Conservation (phyloP, 2,329 filamentous ascomycete species). For the Aspergillus sp. region DNA sequence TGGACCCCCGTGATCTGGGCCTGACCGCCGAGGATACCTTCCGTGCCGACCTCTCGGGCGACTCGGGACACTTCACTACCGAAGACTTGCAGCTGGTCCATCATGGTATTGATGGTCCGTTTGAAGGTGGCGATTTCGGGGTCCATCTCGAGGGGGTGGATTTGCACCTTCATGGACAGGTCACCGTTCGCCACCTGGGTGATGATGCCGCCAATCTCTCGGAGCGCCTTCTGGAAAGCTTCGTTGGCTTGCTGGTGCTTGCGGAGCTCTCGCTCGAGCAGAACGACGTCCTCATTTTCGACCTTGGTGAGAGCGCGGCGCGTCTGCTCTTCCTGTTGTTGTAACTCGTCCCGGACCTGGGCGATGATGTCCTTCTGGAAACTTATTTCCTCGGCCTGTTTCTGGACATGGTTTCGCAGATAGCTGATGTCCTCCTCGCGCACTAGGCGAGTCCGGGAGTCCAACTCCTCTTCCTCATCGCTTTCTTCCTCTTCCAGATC, state of each 20-base stretch:
- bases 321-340: slow-evolving; percentile 81
- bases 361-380: slow-evolving; percentile 83
- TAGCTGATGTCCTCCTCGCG: slow-evolving; percentile 81
- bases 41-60: slow-evolving; percentile 92
- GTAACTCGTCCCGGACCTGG: slow-evolving; percentile 79
- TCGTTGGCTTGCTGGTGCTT: slow-evolving; percentile 98
- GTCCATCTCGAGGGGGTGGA: slow-evolving; percentile 95
- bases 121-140: slow-evolving; percentile 98
- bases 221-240: slow-evolving; percentile 94
- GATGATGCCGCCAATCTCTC: slow-evolving; percentile 96
- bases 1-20: slow-evolving; percentile 91
- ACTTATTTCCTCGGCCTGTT: slow-evolving; percentile 88
- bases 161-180: slow-evolving; percentile 92
- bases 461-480: slow-evolving; percentile 51
- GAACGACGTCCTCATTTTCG: slow-evolving; percentile 82
- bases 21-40: slow-evolving; percentile 90
- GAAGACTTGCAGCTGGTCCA: slow-evolving; percentile 95
- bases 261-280: slow-evolving; percentile 87
- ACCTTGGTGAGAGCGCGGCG: slow-evolving; percentile 78
- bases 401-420: slow-evolving; percentile 85
- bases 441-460: slow-evolving; percentile 51
- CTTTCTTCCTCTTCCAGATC: slow-evolving; percentile 35
- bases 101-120: slow-evolving; percentile 98
- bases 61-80: slow-evolving; percentile 94
- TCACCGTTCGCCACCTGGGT: slow-evolving; percentile 94